Conservation (phyloP, 768 basidiomycete genomes). For the Vishniacozyma victoriae region DNA sequence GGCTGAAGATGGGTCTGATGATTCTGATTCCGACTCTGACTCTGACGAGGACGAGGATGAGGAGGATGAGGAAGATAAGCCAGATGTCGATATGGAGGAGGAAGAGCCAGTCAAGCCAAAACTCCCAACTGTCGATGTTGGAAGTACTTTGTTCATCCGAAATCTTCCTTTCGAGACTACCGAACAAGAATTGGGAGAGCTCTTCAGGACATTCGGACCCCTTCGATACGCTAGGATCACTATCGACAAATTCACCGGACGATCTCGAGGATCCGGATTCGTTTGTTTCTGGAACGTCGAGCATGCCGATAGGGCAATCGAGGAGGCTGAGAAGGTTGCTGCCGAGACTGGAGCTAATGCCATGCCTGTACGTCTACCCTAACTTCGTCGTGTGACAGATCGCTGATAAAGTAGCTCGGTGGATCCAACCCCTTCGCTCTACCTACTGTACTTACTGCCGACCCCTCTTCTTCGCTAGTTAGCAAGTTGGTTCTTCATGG, state of each 20-base stretch:
- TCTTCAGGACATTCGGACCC: conserved; percentile 91
- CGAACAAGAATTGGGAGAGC: conserved; percentile 78
- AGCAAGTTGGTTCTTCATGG: conserved; percentile 83
- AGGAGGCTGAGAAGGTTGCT: conserved; percentile 59
- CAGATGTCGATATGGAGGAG: conserved; percentile 52
- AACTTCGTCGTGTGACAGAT: neutral
- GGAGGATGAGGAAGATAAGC: conserved; percentile 43
- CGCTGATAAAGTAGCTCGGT: conserved; percentile 19
- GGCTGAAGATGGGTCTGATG: conserved; percentile 31
- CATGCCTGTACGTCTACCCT: conserved; percentile 29
- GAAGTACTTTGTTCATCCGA: conserved; percentile 87
- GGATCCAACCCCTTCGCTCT: conserved; percentile 72
- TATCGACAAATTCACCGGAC: conserved; percentile 70
- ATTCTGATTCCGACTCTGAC: conserved; percentile 26
- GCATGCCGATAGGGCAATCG: conserved; percentile 77
- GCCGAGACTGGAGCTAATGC: conserved; percentile 44
- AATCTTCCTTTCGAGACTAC: conserved; percentile 89
- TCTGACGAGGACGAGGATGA: conserved; percentile 46
- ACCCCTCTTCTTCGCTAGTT: conserved; percentile 80
- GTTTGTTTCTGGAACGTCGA: conserved; percentile 93
- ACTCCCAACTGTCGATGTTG: conserved; percentile 77
- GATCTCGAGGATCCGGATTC: conserved; percentile 91
- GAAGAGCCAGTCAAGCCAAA: conserved; percentile 50
- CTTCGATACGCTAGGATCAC: conserved; percentile 89
- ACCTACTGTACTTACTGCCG: conserved; percentile 84